phyloP scores from a whole-genome alignment of 176 grass and related monocot genomes.

The Pontederia crassipes region DNA sequence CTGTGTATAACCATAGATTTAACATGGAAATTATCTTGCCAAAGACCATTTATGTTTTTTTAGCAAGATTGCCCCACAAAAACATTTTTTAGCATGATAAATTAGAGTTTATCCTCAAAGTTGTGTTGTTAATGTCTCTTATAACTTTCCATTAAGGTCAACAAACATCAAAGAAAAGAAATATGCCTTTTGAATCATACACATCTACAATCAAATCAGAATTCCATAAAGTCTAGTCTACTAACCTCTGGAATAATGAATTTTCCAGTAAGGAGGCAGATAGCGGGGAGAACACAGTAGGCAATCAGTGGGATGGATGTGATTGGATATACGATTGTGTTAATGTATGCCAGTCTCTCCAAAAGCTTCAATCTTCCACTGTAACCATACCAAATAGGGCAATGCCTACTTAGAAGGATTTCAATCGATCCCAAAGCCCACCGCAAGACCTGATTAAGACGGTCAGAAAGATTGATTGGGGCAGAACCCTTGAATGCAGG shows the following conservation, averaged over 20 bases:
- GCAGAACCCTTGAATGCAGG: slow-evolving; percentile 75
- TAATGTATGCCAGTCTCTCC: slow-evolving; percentile 84
- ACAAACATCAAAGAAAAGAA: too few species aligned
- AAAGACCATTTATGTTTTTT: too few species aligned
- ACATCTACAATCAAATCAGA: background rate
- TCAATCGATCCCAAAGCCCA: slow-evolving; percentile 89
- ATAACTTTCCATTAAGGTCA: too few species aligned
- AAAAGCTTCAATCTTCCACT: slow-evolving; percentile 57
- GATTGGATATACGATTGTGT: slow-evolving; percentile 81
- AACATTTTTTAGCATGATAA: too few species aligned
- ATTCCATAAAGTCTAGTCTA: background rate
- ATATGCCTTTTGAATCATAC: too few species aligned
- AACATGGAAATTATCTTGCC: too few species aligned
- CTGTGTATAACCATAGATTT: too few species aligned
- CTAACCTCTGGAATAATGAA: slow-evolving; percentile 90
- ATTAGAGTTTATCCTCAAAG: too few species aligned
- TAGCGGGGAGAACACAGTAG: slow-evolving; percentile 81
- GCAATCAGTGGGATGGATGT: slow-evolving; percentile 74
- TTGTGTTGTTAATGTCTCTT: too few species aligned
- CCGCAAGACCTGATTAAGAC: slow-evolving; percentile 78
- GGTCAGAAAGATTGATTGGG: slow-evolving; percentile 86
- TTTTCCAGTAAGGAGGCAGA: slow-evolving; percentile 74
- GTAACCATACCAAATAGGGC: slow-evolving; percentile 95
- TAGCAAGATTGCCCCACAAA: too few species aligned
- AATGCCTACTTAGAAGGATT: slow-evolving; percentile 78